Percentiles rank a stretch among this genome's conserved stretches.
These are phyloP conservation scores for Neofusicoccum ribis DNA, from an alignment of 2,329 filamentous ascomycete species.

Conservation along the genomic window DNA sequence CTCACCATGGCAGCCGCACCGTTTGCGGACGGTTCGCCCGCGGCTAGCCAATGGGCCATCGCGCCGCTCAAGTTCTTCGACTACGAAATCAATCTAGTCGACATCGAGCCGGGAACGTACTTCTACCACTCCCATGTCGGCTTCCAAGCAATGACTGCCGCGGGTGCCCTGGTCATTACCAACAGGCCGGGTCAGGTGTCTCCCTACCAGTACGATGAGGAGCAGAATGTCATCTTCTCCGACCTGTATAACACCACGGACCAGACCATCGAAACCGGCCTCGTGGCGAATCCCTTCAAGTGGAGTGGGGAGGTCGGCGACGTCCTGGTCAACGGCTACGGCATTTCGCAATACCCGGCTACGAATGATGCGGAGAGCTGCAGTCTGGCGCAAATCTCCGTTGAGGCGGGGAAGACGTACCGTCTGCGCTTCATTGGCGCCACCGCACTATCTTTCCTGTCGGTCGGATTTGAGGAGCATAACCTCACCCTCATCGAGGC, in stretches of 20 bases:
- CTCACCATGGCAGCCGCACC: conserved; percentile 60
- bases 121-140: conserved; percentile 69
- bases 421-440: conserved; percentile 61
- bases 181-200: conserved; percentile 37
- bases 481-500: conserved; percentile 61
- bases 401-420: conserved; percentile 62
- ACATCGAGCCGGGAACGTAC: conserved; percentile 61
- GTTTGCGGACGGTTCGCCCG: conserved; percentile 64
- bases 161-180: conserved; percentile 61
- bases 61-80: conserved; percentile 64
- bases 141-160: conserved; percentile 60
- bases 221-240: conserved; percentile 55
- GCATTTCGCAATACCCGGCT: conserved; percentile 35
- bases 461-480: conserved; percentile 55
- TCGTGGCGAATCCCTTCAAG: conserved; percentile 51
- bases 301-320: conserved; percentile 62
- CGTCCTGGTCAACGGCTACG: conserved; percentile 59
- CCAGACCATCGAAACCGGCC: conserved; percentile 50
- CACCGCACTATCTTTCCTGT: conserved; percentile 57
- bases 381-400: conserved; percentile 54
- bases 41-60: conserved; percentile 66
- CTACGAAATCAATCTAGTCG: conserved; percentile 60
- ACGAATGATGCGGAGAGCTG: conserved; percentile 40
- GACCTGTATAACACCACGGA: conserved; percentile 62
- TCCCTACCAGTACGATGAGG: conserved; percentile 64